phyloP scores from a whole-genome alignment of 768 basidiomycete genomes.

The Boletus subparvulus region DNA sequence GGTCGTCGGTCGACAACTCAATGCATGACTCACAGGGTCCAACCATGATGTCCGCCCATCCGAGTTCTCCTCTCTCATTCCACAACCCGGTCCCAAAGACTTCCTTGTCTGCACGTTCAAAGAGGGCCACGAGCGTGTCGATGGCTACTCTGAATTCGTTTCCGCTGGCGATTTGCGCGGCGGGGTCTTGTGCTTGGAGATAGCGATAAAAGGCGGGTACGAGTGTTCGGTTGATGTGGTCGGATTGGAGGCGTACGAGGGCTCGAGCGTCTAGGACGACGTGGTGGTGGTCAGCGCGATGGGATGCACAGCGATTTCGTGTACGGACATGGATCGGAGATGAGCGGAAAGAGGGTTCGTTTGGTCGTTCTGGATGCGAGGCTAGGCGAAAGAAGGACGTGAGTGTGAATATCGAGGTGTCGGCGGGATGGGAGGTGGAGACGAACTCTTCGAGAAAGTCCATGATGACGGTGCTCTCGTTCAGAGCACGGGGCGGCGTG shows the following conservation, averaged over 20 bases:
- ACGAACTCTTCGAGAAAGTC: slow-evolving; percentile 77
- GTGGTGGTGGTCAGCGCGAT: background rate
- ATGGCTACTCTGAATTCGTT: slow-evolving; percentile 56
- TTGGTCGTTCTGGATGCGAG: slow-evolving; percentile 49
- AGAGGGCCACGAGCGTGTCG: slow-evolving; percentile 48
- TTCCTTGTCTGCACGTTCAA: slow-evolving; percentile 51
- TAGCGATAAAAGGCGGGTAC: slow-evolving; percentile 75
- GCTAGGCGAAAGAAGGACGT: slow-evolving; percentile 28
- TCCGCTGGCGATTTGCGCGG: slow-evolving; percentile 49
- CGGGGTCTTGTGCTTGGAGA: slow-evolving; percentile 63
- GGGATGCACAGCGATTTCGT: background rate
- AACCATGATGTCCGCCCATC: slow-evolving; percentile 55
- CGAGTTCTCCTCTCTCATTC: slow-evolving; percentile 55
- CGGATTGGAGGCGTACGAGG: slow-evolving; percentile 64
- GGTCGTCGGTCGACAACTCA: background rate
- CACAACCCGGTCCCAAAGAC: slow-evolving; percentile 57
- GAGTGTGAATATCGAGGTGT: background rate
- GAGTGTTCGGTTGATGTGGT: slow-evolving; percentile 62
- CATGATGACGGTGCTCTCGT: slow-evolving; percentile 79
- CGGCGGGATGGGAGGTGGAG: background rate
- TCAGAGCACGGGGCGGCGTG: slow-evolving; percentile 58
- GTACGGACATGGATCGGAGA: slow-evolving; percentile 56
- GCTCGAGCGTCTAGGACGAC: slow-evolving; percentile 56
- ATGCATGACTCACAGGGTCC: slow-evolving; percentile 58
- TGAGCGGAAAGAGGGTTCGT: slow-evolving; percentile 56